A percentile compares a stretch with the other conserved stretches of the same genome.
phyloP scores from a whole-genome alignment of 257 asterid species.

The Cinchona pubescens region DNA sequence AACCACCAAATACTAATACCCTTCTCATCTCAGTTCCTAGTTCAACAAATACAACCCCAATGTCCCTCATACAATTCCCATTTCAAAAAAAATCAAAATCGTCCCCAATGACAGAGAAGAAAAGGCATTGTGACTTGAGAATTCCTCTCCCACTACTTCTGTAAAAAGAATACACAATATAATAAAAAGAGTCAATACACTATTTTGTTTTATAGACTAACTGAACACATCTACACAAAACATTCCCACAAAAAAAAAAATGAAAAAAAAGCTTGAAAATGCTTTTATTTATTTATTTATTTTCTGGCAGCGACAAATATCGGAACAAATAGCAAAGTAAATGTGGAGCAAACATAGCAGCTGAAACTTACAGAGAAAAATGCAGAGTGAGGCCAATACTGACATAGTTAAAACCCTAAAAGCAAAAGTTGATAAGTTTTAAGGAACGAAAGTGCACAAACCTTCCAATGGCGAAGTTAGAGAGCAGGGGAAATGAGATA shows the following conservation, averaged over 20 bases:
- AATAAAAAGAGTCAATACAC: slow-evolving; percentile 7
- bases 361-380: no score
- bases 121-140: no score
- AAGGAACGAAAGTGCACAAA: neutral
- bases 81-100: neutral
- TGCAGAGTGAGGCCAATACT: neutral
- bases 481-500: neutral
- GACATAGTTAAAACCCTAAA: slow-evolving; percentile 6
- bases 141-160: neutral
- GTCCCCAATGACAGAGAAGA: no score
- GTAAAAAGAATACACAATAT: neutral
- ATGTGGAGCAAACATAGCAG: neutral
- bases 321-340: neutral
- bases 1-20: slow-evolving; percentile 26
- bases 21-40: slow-evolving; percentile 48
- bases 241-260: neutral
- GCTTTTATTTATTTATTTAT: neutral
- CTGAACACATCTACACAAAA: neutral
- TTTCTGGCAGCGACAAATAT: neutral
- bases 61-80: slow-evolving; percentile 21
- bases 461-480: slow-evolving; percentile 7
- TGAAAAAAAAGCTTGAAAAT: no score
- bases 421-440: neutral
- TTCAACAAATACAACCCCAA: neutral
- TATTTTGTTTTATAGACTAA: neutral